Evolutionary conservation across 805 yeast species (phyloP).

Genomic region (Yarrowia osloensis): DNA sequence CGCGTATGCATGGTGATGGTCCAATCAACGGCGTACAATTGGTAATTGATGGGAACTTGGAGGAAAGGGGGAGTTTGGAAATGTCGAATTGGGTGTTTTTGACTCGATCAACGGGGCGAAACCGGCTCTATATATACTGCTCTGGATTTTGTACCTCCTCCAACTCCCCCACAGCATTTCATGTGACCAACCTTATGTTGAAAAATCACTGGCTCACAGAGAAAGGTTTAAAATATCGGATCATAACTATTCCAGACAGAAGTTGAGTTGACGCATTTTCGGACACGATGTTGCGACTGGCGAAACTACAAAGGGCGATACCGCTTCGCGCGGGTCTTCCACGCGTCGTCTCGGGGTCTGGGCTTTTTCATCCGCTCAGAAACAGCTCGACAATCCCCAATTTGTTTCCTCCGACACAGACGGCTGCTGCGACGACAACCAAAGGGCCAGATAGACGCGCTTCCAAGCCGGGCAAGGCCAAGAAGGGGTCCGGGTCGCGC

Average conservation of each 20-base stretch:
- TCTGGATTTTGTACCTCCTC: neutral
- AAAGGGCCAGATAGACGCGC: neutral
- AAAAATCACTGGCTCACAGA: neutral
- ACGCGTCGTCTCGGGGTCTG: neutral
- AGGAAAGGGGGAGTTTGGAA: neutral
- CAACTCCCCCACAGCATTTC: neutral
- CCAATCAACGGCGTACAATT: neutral
- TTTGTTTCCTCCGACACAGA: neutral
- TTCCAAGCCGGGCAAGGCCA: neutral
- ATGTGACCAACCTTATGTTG: constrained; percentile 24
- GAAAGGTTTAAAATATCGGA: neutral
- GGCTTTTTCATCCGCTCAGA: neutral
- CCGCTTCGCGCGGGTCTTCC: neutral
- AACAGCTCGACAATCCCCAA: neutral
- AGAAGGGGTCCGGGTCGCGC: neutral
- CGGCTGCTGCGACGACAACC: too few relatives aligned
- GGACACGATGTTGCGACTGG: neutral
- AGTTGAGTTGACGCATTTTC: neutral
- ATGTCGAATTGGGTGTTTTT: too few relatives aligned
- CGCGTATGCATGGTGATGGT: neutral
- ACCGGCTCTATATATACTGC: neutral
- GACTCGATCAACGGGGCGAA: too few relatives aligned
- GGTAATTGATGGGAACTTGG: neutral
- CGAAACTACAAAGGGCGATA: neutral
- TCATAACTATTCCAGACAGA: neutral